Percentiles rank a stretch among this genome's conserved stretches.
phyloP scores from a whole-genome alignment of 1,284 basidiomycete genomes.

The Porphyrellus sp. region DNA sequence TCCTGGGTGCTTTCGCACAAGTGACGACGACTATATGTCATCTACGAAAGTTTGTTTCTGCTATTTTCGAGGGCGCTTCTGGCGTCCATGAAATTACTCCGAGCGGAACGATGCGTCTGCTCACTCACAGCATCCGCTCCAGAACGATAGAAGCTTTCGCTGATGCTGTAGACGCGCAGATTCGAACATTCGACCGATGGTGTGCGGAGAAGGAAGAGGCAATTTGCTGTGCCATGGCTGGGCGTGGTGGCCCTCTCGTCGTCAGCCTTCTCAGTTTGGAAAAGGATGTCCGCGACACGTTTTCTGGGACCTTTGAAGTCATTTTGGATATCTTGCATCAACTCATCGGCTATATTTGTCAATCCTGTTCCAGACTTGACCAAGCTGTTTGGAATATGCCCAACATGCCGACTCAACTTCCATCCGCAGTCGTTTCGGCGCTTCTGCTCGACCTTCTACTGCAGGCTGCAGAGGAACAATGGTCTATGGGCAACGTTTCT shows the following conservation, averaged over 20 bases:
- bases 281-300: constrained; percentile 53
- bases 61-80: constrained; percentile 39
- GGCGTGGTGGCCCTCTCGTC: constrained; percentile 43
- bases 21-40: constrained; percentile 57
- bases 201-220: constrained; percentile 65
- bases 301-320: constrained; percentile 55
- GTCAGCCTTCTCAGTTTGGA: constrained; percentile 68
- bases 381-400: constrained; percentile 42
- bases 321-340: constrained; percentile 46
- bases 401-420: constrained; percentile 41
- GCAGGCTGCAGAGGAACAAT: constrained; percentile 48
- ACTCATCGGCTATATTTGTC: constrained; percentile 32
- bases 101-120: constrained; percentile 19
- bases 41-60: constrained; percentile 57
- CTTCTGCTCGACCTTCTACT: constrained; percentile 64
- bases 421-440: constrained; percentile 50
- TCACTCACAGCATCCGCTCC: constrained; percentile 35
- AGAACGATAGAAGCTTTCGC: constrained; percentile 79
- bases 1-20: constrained; percentile 54
- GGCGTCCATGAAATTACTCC: constrained; percentile 20
- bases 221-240: constrained; percentile 54
- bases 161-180: constrained; percentile 62
- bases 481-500: constrained; percentile 52
- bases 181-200: constrained; percentile 64
- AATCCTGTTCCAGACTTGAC: constrained; percentile 30